Percentiles rank a stretch among this genome's conserved stretches.
Evolutionary conservation across 306 rosid species (phyloP).

Genomic region (Vicia sativa): DNA sequence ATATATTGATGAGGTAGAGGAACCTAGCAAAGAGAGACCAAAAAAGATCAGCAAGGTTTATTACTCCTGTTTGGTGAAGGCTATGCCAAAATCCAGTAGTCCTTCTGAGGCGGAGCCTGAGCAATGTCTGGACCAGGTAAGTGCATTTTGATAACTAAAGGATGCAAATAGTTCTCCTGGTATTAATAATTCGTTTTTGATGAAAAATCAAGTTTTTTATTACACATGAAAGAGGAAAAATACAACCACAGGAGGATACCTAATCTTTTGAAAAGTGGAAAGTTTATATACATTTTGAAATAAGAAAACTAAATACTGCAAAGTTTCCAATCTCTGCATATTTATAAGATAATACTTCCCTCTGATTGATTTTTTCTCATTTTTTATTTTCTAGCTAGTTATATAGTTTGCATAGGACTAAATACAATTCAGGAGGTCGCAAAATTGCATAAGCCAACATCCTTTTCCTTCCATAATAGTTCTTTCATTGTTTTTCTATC

Average conservation of each 20-base stretch:
- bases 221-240: constrained; percentile 11
- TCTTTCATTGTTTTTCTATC: constrained; percentile 21
- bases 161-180: not conserved
- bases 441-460: not conserved
- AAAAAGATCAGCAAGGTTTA: constrained; percentile 77
- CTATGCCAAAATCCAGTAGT: constrained; percentile 82
- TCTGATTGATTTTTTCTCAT: constrained; percentile 4
- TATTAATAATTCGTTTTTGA: constrained; percentile 8
- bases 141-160: constrained; percentile 19
- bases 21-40: constrained; percentile 79
- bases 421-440: constrained; percentile 8
- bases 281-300: not conserved
- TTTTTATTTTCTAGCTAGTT: not conserved
- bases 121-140: constrained; percentile 91
- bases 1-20: constrained; percentile 92
- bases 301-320: constrained; percentile 9
- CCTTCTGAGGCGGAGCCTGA: constrained; percentile 64
- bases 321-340: constrained; percentile 1
- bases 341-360: not conserved
- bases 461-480: not conserved
- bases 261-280: too few species aligned
- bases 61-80: constrained; percentile 93
- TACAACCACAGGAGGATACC: constrained; percentile 14
- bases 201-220: constrained; percentile 1
- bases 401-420: not conserved